Conservation (phyloP, 1,139 yeast genomes). For the Protomyces macrosporus region DNA sequence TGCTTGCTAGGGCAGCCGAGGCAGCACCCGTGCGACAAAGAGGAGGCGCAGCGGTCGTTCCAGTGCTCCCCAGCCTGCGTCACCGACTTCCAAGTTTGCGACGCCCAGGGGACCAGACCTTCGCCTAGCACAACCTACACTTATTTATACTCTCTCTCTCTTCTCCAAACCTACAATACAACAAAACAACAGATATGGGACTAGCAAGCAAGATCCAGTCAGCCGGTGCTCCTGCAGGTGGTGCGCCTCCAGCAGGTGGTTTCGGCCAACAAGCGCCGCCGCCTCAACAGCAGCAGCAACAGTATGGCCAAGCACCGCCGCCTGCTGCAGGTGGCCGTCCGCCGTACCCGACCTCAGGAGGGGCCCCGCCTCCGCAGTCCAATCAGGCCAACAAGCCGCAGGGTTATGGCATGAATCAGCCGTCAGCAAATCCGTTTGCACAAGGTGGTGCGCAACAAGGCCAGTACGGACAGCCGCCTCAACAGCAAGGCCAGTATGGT, state of each 20-base stretch:
- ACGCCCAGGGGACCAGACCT: too few species aligned
- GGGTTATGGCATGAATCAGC: constrained; percentile 20
- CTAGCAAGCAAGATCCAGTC: constrained; percentile 19
- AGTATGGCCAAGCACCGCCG: background rate
- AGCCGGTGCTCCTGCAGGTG: constrained; percentile 12
- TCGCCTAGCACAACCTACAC: too few species aligned
- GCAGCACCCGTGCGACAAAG: too few species aligned
- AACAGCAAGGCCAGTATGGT: constrained; percentile 32
- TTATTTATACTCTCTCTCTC: too few species aligned
- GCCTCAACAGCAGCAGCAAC: constrained; percentile 9
- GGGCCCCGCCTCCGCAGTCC: background rate
- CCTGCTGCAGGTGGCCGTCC: constrained; percentile 1
- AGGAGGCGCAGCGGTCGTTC: too few species aligned
- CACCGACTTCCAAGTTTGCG: too few species aligned
- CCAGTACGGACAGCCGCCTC: constrained; percentile 29
- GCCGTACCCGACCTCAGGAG: background rate
- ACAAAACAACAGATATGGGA: too few species aligned
- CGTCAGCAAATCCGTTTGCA: constrained; percentile 20
- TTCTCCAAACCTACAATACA: too few species aligned
- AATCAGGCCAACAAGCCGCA: constrained; percentile 5
- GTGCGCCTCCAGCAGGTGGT: constrained; percentile 7
- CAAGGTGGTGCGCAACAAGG: constrained; percentile 18
- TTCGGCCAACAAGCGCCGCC: constrained; percentile 9
- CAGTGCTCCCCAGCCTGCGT: too few species aligned
- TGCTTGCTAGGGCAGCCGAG: too few species aligned